phyloP scores from a whole-genome alignment of 257 asterid species.

The Salvia hispanica region DNA sequence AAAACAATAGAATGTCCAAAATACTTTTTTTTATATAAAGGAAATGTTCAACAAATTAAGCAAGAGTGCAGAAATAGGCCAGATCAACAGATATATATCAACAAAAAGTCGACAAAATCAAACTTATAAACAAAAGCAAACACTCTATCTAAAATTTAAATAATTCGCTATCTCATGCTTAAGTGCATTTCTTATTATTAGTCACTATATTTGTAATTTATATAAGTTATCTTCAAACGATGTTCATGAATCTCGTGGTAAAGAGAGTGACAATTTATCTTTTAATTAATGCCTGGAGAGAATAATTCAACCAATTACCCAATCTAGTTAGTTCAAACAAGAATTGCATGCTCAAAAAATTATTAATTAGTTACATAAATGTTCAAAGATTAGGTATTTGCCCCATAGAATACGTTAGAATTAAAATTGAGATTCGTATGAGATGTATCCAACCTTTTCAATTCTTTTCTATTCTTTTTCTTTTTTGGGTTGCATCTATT shows the following conservation, averaged over 20 bases:
- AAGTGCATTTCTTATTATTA: no score
- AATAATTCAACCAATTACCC: not conserved
- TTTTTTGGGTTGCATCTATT: not conserved
- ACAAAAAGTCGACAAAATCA: no score
- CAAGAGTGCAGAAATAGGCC: no score
- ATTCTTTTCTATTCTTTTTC: no score
- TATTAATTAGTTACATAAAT: not conserved
- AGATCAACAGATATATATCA: no score
- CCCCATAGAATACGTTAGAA: no score
- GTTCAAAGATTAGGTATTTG: not conserved
- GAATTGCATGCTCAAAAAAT: not conserved
- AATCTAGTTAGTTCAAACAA: not conserved
- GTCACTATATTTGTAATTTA: no score
- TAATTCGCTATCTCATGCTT: no score
- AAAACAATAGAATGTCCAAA: not conserved
- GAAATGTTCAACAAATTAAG: no score
- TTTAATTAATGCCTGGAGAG: not conserved
- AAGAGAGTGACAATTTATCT: not conserved
- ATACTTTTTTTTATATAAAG: no score
- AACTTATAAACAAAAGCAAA: no score
- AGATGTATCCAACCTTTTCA: not conserved
- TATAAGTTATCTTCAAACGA: not conserved
- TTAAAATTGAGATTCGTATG: slow-evolving; percentile 1
- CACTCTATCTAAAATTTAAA: no score
- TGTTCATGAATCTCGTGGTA: not conserved